Evolutionary conservation across 2,329 filamentous ascomycete species (phyloP).

Genomic region (Cordyceps militaris): DNA sequence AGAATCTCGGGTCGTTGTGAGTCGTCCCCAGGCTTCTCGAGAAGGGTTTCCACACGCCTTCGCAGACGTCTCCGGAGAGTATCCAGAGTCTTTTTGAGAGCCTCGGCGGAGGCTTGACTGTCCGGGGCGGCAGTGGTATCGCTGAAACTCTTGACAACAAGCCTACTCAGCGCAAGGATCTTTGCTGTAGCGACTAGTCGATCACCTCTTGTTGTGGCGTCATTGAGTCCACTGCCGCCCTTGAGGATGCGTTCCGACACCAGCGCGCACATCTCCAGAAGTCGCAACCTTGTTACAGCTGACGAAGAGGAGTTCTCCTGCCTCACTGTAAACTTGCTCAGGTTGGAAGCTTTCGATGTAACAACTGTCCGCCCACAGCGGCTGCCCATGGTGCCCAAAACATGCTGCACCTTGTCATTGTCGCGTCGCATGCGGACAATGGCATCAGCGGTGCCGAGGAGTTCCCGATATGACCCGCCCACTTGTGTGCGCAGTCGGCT

Average conservation of each 20-base stretch:
- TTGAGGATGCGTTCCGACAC: conserved; percentile 43
- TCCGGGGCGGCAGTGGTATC: conserved; percentile 34
- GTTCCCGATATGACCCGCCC: conserved; percentile 70
- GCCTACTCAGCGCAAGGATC: conserved; percentile 65
- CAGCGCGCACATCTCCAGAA: conserved; percentile 46
- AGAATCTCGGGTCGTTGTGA: conserved; percentile 49
- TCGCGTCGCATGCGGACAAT: conserved; percentile 83
- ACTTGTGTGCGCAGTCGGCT: conserved; percentile 56
- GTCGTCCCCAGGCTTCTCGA: conserved; percentile 54
- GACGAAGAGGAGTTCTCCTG: conserved; percentile 23
- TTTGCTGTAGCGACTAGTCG: conserved; percentile 57
- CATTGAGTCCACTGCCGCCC: conserved; percentile 26
- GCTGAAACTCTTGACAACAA: conserved; percentile 67
- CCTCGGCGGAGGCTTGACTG: conserved; percentile 41
- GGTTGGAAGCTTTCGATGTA: conserved; percentile 54
- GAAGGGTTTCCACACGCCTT: conserved; percentile 59
- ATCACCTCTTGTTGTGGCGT: conserved; percentile 35
- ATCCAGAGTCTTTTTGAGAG: conserved; percentile 56
- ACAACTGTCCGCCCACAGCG: conserved; percentile 69
- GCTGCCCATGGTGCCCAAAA: conserved; percentile 64
- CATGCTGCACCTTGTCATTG: conserved; percentile 66
- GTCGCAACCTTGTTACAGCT: conserved; percentile 37
- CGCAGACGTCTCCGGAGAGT: conserved; percentile 57
- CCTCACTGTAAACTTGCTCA: conserved; percentile 39
- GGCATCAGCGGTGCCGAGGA: conserved; percentile 86